Evolutionary conservation across 345 rosid species (phyloP), one percentile per base, ranked within the genome.

Genomic region (Gossypioides kirkii): DNA sequence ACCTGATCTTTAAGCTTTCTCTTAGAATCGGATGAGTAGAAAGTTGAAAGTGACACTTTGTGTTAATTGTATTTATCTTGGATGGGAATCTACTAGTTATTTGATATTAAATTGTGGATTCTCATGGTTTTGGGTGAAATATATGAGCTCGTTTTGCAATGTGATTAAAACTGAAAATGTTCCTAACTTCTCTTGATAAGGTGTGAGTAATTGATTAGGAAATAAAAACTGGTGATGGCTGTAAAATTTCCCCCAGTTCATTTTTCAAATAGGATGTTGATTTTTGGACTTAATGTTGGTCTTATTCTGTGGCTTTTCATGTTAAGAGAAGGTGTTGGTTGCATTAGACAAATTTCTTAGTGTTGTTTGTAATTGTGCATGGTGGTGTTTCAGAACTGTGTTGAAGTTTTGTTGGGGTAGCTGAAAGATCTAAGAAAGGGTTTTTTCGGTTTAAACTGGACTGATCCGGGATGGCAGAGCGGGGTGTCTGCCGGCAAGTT

Each of bases 381-480:
- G 12, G 20, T 43, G 76, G 73, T 22, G 70, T 70, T 70, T 73
- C 83, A 17, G 73, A 74, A 80, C 62, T 53, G 50, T 52, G 47
- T 45, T 42, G 63, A 22, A 52, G 61, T 66, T 65, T 49, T 16
- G 68, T 32, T 70, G 70, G 64, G 43, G 73, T 61, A 55, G 76
- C 84, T 59, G 82, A 79, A 66, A 80, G 70, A 64, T 77, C 77
- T 26, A 84, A 73, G 38, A 81, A 75, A 78, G 87, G 81, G 43
- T 18, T 64, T 50, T 78, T 89, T 77, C 76, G 79, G 83, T 75
- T 77, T 76, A 85, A 86, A 70, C 72, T 82, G 49, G 83, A 81
- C 69, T 77, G 69, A 22, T 64, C 76, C 4, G 79, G 76, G 56
- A 80, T 90, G 90, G 75, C 84, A 26, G 77, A 72, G 56, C 82